Conservation (phyloP, 495 filamentous ascomycete species). For the Aspergillus baeticus region DNA sequence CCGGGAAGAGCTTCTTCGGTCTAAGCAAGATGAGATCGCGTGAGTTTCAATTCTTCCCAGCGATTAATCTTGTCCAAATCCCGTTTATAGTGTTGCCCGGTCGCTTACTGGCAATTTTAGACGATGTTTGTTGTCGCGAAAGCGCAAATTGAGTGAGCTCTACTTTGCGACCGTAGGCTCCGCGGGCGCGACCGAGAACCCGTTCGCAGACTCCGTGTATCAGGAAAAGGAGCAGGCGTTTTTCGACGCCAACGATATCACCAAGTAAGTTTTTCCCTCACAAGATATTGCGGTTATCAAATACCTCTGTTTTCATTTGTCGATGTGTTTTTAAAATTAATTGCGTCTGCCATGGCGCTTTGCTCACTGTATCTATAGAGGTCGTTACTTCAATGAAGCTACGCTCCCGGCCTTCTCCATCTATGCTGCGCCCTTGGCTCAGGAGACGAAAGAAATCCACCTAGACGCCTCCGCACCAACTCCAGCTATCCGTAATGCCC, state of each 20-base stretch:
- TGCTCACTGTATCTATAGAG: conserved; percentile 52
- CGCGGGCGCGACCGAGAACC: conserved; percentile 51
- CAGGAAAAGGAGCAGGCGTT: conserved; percentile 57
- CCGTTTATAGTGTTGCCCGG: conserved; percentile 17
- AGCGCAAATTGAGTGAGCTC: conserved; percentile 81
- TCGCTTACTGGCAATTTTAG: conserved; percentile 50
- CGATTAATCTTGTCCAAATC: conserved; percentile 14
- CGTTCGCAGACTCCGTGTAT: conserved; percentile 52
- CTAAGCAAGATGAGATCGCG: conserved; percentile 63
- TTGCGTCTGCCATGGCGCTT: conserved; percentile 15
- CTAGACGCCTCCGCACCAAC: conserved; percentile 18
- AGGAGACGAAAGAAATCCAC: conserved; percentile 26
- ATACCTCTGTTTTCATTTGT: no score
- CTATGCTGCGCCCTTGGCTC: conserved; percentile 37
- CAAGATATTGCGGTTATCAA: no score
- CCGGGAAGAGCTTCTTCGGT: conserved; percentile 56
- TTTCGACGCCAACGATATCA: conserved; percentile 70
- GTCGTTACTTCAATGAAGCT: conserved; percentile 66
- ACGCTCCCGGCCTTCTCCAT: conserved; percentile 61
- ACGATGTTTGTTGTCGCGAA: conserved; percentile 72
- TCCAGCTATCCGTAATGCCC: conserved; percentile 17
- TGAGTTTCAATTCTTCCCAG: conserved; percentile 45
- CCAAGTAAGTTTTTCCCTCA: conserved; percentile 60
- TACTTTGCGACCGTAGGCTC: conserved; percentile 57
- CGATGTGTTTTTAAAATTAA: background rate